Base-by-base conservation (phyloP, 345 rosid species). In the Gossypium australe region DNA sequence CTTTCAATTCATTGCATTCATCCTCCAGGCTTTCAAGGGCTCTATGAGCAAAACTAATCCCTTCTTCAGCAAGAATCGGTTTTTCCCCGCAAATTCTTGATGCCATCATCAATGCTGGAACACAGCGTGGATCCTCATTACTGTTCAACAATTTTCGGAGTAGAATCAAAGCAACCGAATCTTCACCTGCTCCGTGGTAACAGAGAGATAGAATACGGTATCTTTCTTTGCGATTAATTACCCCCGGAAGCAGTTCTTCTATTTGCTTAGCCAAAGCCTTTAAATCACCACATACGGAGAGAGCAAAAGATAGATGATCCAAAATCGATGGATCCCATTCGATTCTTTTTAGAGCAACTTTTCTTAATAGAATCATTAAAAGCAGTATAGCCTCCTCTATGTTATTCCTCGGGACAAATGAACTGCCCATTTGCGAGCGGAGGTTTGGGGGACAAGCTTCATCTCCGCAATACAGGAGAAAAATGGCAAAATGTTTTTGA, bases 301-400 rank as follows among this genome's bases (percentile, higher is more conserved):
- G 89, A 78, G 92, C 96, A 78, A 90, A 92, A 0, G 90, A 77
- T 49, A 92, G 88, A 76, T 90, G 96, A 79, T 90, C 92, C 86
- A 92, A 82, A 78, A 92, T 87, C 4, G 94, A 82, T 7, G 89
- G 81, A 65, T 92, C 97, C 96, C 96, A 90, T 49, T 69, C 81
- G 74, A 90, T 89, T 80, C 82, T 87, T 72, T 78, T 87, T 57
- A 82, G 83, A 81, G 79, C 80, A 73, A 84, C 74, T 86, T 92
- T 90, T 82, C 84, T 86, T 62, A 92, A 71, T 62, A 92, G 82
- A 74, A 92, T 84, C 91, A 92, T 89, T 14, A 92, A 72, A 29
- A 92, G 86, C 68, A 92, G 94, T 70, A 90, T 83, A 78, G 97
- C 92, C 80, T 92, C 97, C 72, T 92, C 97, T 47, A 89, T 76